Base-by-base conservation (phyloP, 192 early-diverging fungal genomes). In the Rhizophagus clarus region DNA sequence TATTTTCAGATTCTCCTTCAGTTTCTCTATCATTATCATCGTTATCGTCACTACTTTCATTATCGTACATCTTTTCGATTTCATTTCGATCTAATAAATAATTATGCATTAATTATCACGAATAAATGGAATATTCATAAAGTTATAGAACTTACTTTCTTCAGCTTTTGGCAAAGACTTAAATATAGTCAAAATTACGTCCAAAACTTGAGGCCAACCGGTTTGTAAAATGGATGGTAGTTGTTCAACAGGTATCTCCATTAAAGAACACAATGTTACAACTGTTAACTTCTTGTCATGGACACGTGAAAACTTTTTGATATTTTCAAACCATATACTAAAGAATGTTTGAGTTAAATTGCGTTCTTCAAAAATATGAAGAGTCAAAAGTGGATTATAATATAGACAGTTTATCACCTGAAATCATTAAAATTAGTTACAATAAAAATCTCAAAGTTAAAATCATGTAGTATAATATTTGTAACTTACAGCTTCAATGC, bases 211-310 rank as follows among this genome's bases (percentile, higher is more conserved):
- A 2, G 89, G 82, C 92, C 95, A 94, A 7, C 91, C 94, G 47
- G 77, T 82, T 76, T 93, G 92, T 63, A 98, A 83, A 3, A 92
- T 81, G 0, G 87, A 64, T 24, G 97, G 97, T 10, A 98, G 80
- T 80, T 92, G 86, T 8, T 88, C 89, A 29, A 86, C 78, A 9
- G 96, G 94, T 10, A 97, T 82, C 37, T 88, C 88, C 61, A 98
- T 78, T 12, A 98, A 81, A 0, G 94, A 81, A 74, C 91, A 92
- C 26, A 98, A 83, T 0, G 95, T 89, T 32, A 96, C 81, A 70
- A 98, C 94, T 15, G 90, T 89, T n/a, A 98, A 90, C 87, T 96
- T 96, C 89, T 97, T 97, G 85, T 98, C 97, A 85, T 96, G 94
- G 20, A 98, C 97, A 71, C 97, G 92, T 69, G 87, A 81, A 80